phyloP scores from a whole-genome alignment of 1,139 yeast genomes.

The Meyerozyma guilliermondii region DNA sequence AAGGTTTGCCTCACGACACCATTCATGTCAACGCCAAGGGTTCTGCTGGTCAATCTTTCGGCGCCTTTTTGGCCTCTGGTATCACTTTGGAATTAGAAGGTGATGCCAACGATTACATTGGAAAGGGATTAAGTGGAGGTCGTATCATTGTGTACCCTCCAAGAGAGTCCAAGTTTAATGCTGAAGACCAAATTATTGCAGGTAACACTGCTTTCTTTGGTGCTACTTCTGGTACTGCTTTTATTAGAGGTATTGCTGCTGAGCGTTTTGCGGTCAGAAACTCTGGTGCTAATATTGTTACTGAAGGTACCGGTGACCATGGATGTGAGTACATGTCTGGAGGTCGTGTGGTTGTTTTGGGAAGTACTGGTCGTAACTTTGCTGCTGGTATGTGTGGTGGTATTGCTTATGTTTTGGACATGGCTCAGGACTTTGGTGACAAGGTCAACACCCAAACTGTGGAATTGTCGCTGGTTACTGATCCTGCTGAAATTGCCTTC shows the following conservation, averaged over 20 bases:
- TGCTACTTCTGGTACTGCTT: constrained; percentile 93
- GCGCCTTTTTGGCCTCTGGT: constrained; percentile 96
- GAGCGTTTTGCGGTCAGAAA: constrained; percentile 98
- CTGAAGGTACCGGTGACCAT: constrained; percentile 97
- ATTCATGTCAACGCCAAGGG: constrained; percentile 89
- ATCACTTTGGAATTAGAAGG: constrained; percentile 93
- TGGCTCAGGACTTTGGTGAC: constrained; percentile 85
- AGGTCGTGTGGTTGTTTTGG: constrained; percentile 92
- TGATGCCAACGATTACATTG: constrained; percentile 97
- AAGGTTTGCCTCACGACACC: constrained; percentile 92
- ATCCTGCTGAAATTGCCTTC: constrained; percentile 91
- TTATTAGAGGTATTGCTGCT: constrained; percentile 95
- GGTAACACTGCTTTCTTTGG: constrained; percentile 98
- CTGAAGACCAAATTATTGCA: constrained; percentile 92
- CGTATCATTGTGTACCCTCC: constrained; percentile 91
- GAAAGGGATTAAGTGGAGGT: constrained; percentile 97
- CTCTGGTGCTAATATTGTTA: constrained; percentile 96
- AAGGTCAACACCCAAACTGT: constrained; percentile 81
- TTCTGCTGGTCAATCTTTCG: constrained; percentile 97
- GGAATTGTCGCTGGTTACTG: constrained; percentile 70
- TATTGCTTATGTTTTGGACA: constrained; percentile 92
- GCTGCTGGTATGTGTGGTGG: constrained; percentile 99
- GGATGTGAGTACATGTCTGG: constrained; percentile 99
- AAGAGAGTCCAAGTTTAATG: constrained; percentile 72
- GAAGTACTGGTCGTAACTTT: constrained; percentile 89